Conservation (phyloP, 108 stramenopile genomes). For the Chaetoceros tenuissimus region DNA sequence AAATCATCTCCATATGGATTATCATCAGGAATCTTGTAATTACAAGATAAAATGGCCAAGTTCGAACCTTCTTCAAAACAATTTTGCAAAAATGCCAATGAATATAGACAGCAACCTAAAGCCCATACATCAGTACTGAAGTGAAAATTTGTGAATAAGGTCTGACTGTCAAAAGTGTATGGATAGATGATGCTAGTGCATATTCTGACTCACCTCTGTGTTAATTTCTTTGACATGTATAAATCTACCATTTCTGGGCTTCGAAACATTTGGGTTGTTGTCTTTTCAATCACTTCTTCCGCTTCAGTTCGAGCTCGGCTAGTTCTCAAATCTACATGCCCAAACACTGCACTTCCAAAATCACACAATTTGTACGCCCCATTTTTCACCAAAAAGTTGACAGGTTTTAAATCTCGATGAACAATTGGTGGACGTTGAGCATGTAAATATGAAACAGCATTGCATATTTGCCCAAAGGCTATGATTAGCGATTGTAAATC, state of each 20-base stretch:
- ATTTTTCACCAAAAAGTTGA: slow-evolving; percentile 93
- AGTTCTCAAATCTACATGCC: slow-evolving; percentile 75
- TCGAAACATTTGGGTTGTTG: slow-evolving; percentile 95
- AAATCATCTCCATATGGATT: slow-evolving; percentile 72
- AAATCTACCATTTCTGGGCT: slow-evolving; percentile 96
- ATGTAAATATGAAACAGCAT: slow-evolving; percentile 80
- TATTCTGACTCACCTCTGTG: slow-evolving; percentile 44
- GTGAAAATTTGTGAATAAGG: neutral
- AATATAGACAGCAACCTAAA: slow-evolving; percentile 86
- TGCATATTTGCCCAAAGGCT: slow-evolving; percentile 80
- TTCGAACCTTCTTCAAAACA: slow-evolving; percentile 91
- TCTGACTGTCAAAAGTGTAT: neutral
- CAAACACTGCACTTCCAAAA: slow-evolving; percentile 84
- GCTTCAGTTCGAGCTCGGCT: slow-evolving; percentile 53
- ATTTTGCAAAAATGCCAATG: slow-evolving; percentile 74
- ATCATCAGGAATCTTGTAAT: slow-evolving; percentile 79
- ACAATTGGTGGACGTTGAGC: slow-evolving; percentile 85
- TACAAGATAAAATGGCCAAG: slow-evolving; percentile 82
- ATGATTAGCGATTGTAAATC: slow-evolving; percentile 71
- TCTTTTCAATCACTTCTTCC: slow-evolving; percentile 85
- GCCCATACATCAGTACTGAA: slow-evolving; percentile 91
- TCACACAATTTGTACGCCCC: slow-evolving; percentile 86
- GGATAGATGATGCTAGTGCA: neutral
- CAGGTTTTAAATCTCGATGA: slow-evolving; percentile 97
- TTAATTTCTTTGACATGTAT: slow-evolving; percentile 79